A percentile compares a stretch with the other conserved stretches of the same genome.
Conservation (phyloP, 2,329 filamentous ascomycete species). For the Aspergillus alliaceus region DNA sequence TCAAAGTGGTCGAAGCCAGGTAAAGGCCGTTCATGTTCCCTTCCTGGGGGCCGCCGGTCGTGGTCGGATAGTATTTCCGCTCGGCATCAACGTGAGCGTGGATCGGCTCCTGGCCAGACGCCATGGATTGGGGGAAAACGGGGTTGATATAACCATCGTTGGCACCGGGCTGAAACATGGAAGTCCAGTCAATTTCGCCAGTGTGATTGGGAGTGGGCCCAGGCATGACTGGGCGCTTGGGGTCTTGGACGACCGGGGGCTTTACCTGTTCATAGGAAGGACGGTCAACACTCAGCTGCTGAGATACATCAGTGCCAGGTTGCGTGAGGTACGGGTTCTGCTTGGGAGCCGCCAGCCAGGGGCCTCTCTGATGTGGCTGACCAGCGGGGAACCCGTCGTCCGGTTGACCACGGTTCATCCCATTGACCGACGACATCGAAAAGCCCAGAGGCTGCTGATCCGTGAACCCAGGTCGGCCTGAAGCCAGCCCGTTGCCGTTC, state of each 20-base stretch:
- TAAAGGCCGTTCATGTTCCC: conserved; percentile 49
- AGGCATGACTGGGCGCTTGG: conserved; percentile 57
- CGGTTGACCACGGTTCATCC: conserved; percentile 40
- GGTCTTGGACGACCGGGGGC: conserved; percentile 39
- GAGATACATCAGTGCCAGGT: conserved; percentile 41
- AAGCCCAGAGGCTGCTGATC: conserved; percentile 46
- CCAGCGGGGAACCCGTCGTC: conserved; percentile 37
- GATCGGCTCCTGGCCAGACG: conserved; percentile 68
- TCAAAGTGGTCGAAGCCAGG: conserved; percentile 47
- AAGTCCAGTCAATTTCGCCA: conserved; percentile 68
- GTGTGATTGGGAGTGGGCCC: conserved; percentile 58
- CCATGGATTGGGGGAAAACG: conserved; percentile 65
- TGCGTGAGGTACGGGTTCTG: conserved; percentile 46
- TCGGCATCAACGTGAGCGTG: conserved; percentile 63
- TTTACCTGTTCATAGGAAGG: conserved; percentile 44
- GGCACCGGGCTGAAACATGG: conserved; percentile 74
- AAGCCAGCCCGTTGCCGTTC: conserved; percentile 43
- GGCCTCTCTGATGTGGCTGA: conserved; percentile 39
- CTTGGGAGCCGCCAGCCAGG: conserved; percentile 47
- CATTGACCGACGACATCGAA: conserved; percentile 43
- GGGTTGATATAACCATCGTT: conserved; percentile 65
- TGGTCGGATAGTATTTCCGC: conserved; percentile 54
- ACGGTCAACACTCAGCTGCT: conserved; percentile 47
- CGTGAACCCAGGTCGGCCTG: conserved; percentile 38
- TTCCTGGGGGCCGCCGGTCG: conserved; percentile 42